These are phyloP conservation scores for Bombardia bombarda DNA, from an alignment of 495 filamentous ascomycete species.

Conservation along the genomic window DNA sequence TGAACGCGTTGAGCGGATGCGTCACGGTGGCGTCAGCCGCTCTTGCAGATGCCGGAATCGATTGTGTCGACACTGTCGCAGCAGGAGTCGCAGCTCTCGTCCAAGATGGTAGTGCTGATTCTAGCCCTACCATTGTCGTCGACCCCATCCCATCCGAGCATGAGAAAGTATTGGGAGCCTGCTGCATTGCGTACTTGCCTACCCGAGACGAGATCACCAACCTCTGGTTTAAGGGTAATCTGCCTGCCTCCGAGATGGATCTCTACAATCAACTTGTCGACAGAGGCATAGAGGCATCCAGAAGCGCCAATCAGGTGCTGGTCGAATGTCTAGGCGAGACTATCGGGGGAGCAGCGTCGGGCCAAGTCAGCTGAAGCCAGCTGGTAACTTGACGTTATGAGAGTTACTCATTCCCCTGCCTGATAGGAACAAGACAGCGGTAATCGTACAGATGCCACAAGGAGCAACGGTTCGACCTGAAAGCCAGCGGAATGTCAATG, in stretches of 20 bases:
- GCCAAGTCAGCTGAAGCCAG: no score
- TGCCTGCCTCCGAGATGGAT: slow-evolving; percentile 30
- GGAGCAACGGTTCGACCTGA: no score
- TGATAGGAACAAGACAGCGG: no score
- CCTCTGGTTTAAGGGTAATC: slow-evolving; percentile 79
- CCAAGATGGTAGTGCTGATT: slow-evolving; percentile 23
- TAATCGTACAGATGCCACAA: no score
- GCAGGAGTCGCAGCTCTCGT: slow-evolving; percentile 86
- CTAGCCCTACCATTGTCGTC: slow-evolving; percentile 51
- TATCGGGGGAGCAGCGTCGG: slow-evolving; percentile 13
- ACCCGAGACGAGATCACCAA: slow-evolving; percentile 85
- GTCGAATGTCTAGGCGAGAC: slow-evolving; percentile 30
- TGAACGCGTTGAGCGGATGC: slow-evolving; percentile 86
- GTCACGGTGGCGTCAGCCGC: slow-evolving; percentile 95
- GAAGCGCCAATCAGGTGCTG: slow-evolving; percentile 34
- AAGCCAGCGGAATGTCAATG: no score
- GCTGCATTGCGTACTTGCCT: slow-evolving; percentile 86
- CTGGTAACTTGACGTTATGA: no score
- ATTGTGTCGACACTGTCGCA: slow-evolving; percentile 84
- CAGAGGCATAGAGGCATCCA: slow-evolving; percentile 35
- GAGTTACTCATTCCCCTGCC: no score
- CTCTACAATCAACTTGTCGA: slow-evolving; percentile 35
- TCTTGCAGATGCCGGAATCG: slow-evolving; percentile 89
- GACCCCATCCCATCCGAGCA: slow-evolving; percentile 83
- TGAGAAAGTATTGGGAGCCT: slow-evolving; percentile 65